Evolutionary conservation across 2,329 filamentous ascomycete genomes (phyloP).

Genomic region (Botrytis elliptica): DNA sequence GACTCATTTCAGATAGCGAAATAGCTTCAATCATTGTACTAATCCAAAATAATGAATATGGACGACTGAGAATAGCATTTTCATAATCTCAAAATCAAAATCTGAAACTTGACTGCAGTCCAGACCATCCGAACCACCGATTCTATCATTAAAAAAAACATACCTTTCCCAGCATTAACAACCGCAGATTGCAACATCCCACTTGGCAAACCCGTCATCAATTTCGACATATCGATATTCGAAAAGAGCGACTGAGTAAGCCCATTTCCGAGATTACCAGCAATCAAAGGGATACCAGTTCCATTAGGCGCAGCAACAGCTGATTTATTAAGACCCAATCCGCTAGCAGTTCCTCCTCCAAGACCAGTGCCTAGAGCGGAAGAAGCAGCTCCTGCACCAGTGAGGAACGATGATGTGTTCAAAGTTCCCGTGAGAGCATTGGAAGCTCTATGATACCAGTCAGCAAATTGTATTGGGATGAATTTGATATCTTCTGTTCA

Average conservation of each 20-base stretch:
- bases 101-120: background rate
- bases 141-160: background rate
- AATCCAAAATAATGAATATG: background rate
- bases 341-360: constrained; percentile 17
- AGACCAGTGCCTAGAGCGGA: constrained; percentile 15
- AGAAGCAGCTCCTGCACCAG: background rate
- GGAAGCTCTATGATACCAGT: background rate
- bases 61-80: background rate
- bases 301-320: constrained; percentile 8
- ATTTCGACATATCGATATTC: constrained; percentile 20
- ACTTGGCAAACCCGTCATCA: constrained; percentile 8
- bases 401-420: background rate
- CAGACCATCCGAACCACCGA: background rate
- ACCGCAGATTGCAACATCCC: constrained; percentile 18
- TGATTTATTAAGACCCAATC: constrained; percentile 15
- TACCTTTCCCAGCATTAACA: constrained; percentile 17
- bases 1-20: background rate
- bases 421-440: constrained; percentile 17
- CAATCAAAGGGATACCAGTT: constrained; percentile 6
- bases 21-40: background rate
- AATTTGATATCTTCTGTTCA: background rate
- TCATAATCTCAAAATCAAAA: background rate
- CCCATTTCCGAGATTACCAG: constrained; percentile 10
- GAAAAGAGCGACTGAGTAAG: constrained; percentile 14
- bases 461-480: background rate